Conservation (phyloP, 306 rosid genomes). For the Malus fusca region DNA sequence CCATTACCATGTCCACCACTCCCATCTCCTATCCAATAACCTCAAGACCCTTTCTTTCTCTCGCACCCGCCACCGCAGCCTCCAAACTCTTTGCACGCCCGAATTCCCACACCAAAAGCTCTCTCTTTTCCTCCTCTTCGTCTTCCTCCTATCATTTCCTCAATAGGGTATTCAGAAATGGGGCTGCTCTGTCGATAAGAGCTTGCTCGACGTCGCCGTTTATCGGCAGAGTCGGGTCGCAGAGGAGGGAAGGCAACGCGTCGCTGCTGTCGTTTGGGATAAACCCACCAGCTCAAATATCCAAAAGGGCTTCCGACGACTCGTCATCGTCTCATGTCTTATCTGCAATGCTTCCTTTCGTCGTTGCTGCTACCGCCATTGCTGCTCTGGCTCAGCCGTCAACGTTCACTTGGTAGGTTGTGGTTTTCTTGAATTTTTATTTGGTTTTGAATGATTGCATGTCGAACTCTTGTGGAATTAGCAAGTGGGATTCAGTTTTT, state of each 20-base stretch:
- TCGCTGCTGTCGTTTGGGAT: slow-evolving; percentile 54
- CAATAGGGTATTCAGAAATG: slow-evolving; percentile 20
- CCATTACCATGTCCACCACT: slow-evolving; percentile 14
- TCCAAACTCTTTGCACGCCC: background rate
- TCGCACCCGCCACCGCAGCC: background rate
- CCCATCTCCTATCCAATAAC: slow-evolving; percentile 21
- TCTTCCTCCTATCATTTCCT: slow-evolving; percentile 3
- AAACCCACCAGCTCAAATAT: slow-evolving; percentile 23
- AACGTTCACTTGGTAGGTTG: slow-evolving; percentile 78
- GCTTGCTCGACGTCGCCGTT: slow-evolving; percentile 60
- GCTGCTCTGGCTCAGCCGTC: slow-evolving; percentile 83
- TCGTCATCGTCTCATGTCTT: slow-evolving; percentile 58
- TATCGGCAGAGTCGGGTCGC: slow-evolving; percentile 42
- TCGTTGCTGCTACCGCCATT: slow-evolving; percentile 82
- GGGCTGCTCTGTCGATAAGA: slow-evolving; percentile 22
- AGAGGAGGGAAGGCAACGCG: slow-evolving; percentile 33
- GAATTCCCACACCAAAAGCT: background rate
- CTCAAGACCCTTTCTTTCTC: slow-evolving; percentile 29
- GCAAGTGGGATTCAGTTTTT: background rate
- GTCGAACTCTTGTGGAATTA: background rate
- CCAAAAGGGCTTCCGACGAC: slow-evolving; percentile 23
- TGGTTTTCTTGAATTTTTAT: background rate
- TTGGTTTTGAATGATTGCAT: background rate
- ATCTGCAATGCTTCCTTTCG: slow-evolving; percentile 89
- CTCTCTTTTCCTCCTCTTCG: background rate